Conservation (phyloP, 257 asterid genomes). For the Solanum bulbocastanum region DNA sequence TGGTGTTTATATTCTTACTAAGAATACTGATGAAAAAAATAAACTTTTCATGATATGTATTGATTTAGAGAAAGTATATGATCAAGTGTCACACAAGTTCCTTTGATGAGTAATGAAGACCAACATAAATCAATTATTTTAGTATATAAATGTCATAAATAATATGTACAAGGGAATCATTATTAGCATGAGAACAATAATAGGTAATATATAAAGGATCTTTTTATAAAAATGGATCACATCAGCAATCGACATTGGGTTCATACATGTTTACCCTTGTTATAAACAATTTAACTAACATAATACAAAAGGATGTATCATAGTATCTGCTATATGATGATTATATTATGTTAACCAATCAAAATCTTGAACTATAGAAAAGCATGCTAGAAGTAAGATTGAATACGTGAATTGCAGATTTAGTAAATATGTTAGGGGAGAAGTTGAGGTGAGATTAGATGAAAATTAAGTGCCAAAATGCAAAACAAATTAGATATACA, state of each 20-base stretch:
- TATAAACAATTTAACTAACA: not conserved
- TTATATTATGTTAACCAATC: not conserved
- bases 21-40: not conserved
- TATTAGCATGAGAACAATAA: not conserved
- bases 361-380: not conserved
- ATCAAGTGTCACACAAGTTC: not conserved
- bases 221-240: not conserved
- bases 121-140: not conserved
- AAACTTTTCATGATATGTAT: not conserved
- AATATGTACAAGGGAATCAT: not conserved
- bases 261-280: not conserved
- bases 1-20: not conserved
- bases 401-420: not conserved
- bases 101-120: no score
- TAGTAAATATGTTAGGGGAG: not conserved
- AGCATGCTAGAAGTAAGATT: not conserved
- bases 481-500: not conserved
- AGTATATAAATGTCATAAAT: not conserved
- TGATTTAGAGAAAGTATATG: not conserved
- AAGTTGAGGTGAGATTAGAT: not conserved
- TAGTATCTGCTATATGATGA: not conserved
- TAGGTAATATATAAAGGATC: not conserved
- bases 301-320: not conserved
- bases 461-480: not conserved
- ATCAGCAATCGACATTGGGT: not conserved